These are phyloP conservation scores for Ustilago esculenta DNA, from an alignment of 1,284 basidiomycete genomes.

Conservation along the genomic window DNA sequence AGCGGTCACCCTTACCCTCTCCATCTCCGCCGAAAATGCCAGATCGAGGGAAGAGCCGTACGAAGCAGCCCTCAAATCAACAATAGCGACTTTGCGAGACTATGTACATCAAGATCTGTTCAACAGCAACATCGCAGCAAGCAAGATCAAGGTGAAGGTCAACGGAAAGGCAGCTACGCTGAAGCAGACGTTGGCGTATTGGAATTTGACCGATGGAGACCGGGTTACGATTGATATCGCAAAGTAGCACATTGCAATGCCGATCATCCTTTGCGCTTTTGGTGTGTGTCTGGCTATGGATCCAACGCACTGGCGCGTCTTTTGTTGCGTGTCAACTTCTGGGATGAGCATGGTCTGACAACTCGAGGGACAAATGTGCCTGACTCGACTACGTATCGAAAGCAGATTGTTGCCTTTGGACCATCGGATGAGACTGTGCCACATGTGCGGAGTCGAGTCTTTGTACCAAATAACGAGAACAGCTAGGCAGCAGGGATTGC, in stretches of 20 bases:
- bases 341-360: too few relatives aligned
- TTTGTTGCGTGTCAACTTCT: too few relatives aligned
- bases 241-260: conserved; percentile 24
- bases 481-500: too few relatives aligned
- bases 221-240: conserved; percentile 44
- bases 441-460: too few relatives aligned
- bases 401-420: too few relatives aligned
- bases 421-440: too few relatives aligned
- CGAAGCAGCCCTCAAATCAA: conserved; percentile 49
- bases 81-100: conserved; percentile 58
- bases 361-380: too few relatives aligned
- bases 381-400: too few relatives aligned
- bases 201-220: conserved; percentile 62
- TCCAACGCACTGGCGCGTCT: too few relatives aligned
- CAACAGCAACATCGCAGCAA: conserved; percentile 51
- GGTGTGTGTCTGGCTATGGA: too few relatives aligned
- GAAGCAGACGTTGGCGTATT: conserved; percentile 61
- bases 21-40: conserved; percentile 35
- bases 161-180: conserved; percentile 56
- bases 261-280: too few relatives aligned
- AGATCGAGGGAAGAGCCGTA: conserved; percentile 39
- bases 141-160: conserved; percentile 60
- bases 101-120: conserved; percentile 56
- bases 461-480: too few relatives aligned
- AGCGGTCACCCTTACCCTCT: conserved; percentile 44